Evolutionary conservation across 768 basidiomycete species (phyloP), one percentile per base, ranked within the genome.

Genomic region (Hebeloma cylindrosporum): DNA sequence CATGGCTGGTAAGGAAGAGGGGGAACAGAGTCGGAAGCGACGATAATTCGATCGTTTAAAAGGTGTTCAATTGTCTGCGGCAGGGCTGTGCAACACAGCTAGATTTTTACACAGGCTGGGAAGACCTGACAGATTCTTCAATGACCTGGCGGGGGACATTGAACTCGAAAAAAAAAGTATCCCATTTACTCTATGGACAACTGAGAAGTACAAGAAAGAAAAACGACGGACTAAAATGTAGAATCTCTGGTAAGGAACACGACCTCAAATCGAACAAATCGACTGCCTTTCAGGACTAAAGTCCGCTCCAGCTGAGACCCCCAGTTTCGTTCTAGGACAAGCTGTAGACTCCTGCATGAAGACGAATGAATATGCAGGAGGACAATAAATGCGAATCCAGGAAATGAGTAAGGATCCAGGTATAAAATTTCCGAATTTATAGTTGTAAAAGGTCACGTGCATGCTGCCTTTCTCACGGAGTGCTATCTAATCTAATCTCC

Each of bases 191-290:
- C 20, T 11, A 40, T 23, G 38, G 23, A 21, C 25, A 17, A 8
- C 21, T 48, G 58, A 56, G 27, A 38, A 29, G 25, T 42, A 33
- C 20, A 17, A 20, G n/a, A 16, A 9, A 17, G n/a, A 33, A 38
- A 14, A 25, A 51, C 20, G 40, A 37, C 33, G 34, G 35, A 30
- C 44, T 45, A 31, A 41, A 31, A 47, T 60, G 54, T 60, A 16
- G 47, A 47, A 50, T 48, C 54, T 58, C 56, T 56, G 59, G 59
- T 60, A 60, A 60, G 59, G 59, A 60, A 60, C 59, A 58, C 52
- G 36, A 54, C 59, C 51, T 49, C 56, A 60, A 47, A 47, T 57
- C 51, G 45, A 54, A 52, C 41, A 18, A 30, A 49, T 52, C 38
- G 47, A 57, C 53, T 33, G 43, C 59, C 53, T 30, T 27, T 39